A percentile compares a stretch with the other conserved stretches of the same genome.
Evolutionary conservation across 345 rosid species (phyloP).

Genomic region (Noccaea bulbosa): DNA sequence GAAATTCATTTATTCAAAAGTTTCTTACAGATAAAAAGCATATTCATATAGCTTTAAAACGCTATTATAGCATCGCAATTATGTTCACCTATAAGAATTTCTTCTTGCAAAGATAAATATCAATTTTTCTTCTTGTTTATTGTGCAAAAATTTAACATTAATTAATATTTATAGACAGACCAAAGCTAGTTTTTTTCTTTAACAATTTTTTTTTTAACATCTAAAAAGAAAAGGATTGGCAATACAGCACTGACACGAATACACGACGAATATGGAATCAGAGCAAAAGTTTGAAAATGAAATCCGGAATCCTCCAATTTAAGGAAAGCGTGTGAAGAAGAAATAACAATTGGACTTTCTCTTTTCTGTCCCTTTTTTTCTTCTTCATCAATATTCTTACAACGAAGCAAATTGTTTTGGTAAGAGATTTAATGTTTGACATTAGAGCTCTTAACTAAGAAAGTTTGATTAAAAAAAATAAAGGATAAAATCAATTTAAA

Average conservation of each 20-base stretch:
- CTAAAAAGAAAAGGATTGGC: not conserved
- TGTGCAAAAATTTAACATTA: too few species aligned
- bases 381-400: slow-evolving; percentile 16
- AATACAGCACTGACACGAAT: slow-evolving; percentile 6
- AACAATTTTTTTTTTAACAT: too few species aligned
- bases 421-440: not conserved
- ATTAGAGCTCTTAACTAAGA: not conserved
- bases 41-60: too few species aligned
- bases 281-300: slow-evolving; percentile 19
- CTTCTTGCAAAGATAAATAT: too few species aligned
- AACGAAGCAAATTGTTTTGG: not conserved
- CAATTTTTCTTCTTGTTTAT: too few species aligned
- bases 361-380: not conserved
- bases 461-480: not conserved
- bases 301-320: slow-evolving; percentile 14
- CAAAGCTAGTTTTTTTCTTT: too few species aligned
- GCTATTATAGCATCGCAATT: too few species aligned
- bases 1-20: too few species aligned
- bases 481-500: slow-evolving; percentile 1
- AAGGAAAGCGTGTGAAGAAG: slow-evolving; percentile 30
- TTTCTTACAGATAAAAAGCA: too few species aligned
- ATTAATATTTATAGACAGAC: too few species aligned
- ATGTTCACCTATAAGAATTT: too few species aligned
- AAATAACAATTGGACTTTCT: not conserved
- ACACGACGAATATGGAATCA: slow-evolving; percentile 16